phyloP scores from a whole-genome alignment of 2,329 filamentous ascomycete species.

The Aspergillus piperis region DNA sequence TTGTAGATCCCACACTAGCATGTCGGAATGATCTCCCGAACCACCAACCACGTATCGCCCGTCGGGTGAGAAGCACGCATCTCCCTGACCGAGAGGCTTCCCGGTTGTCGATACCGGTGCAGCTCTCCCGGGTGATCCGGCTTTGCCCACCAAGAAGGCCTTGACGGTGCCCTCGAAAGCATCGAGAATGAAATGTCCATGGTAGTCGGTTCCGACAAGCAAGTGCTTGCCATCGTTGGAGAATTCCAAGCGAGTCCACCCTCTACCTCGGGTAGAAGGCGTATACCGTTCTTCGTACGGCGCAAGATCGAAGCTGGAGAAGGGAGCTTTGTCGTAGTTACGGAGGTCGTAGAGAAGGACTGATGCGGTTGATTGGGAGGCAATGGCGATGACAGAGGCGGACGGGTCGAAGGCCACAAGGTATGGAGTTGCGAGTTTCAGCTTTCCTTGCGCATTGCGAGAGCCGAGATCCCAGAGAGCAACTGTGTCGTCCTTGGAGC shows the following conservation, averaged over 20 bases:
- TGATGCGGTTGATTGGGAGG: constrained; percentile 74
- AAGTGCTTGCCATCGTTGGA: constrained; percentile 92
- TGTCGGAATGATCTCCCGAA: constrained; percentile 65
- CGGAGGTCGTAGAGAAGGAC: constrained; percentile 90
- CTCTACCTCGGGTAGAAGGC: constrained; percentile 49
- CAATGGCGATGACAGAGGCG: constrained; percentile 87
- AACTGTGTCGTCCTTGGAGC: constrained; percentile 86
- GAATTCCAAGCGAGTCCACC: constrained; percentile 90
- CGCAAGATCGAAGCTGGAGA: constrained; percentile 78
- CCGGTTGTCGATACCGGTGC: constrained; percentile 55
- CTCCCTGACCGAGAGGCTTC: constrained; percentile 61
- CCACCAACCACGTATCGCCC: constrained; percentile 86
- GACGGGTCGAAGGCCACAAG: constrained; percentile 90
- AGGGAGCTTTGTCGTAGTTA: constrained; percentile 90
- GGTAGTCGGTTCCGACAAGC: constrained; percentile 78
- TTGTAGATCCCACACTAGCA: constrained; percentile 84
- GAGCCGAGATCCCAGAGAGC: constrained; percentile 86
- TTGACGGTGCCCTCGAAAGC: constrained; percentile 82
- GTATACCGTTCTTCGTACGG: constrained; percentile 57
- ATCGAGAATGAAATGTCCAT: constrained; percentile 89
- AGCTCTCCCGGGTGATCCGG: constrained; percentile 51
- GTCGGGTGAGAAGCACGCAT: constrained; percentile 87
- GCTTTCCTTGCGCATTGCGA: constrained; percentile 74
- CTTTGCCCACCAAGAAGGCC: constrained; percentile 64
- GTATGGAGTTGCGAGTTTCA: constrained; percentile 78